Evolutionary conservation across 129 eudicot genomes (phyloP).

Genomic region (Sambucus nigra): DNA sequence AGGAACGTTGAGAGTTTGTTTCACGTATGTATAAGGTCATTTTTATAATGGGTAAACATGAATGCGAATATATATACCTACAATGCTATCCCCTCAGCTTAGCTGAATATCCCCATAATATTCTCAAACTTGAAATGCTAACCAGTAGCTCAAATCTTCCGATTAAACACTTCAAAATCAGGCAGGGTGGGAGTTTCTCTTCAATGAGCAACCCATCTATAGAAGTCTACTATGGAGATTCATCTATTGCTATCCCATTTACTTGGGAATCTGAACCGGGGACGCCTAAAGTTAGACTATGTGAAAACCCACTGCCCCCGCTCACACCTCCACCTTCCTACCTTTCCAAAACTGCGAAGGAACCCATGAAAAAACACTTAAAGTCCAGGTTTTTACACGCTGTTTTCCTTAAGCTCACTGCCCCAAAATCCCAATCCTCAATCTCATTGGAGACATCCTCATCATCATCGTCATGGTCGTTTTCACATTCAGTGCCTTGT

Average conservation of each 20-base stretch:
- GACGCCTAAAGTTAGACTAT: slow-evolving; percentile 34
- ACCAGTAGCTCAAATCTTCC: slow-evolving; percentile 19
- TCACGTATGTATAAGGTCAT: too few species aligned
- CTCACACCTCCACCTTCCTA: slow-evolving; percentile 51
- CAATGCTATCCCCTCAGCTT: slow-evolving; percentile 9
- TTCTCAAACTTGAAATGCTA: slow-evolving; percentile 17
- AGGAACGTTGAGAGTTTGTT: too few species aligned
- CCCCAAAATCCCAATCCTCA: slow-evolving; percentile 15
- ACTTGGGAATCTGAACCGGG: slow-evolving; percentile 65
- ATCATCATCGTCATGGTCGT: slow-evolving; percentile 23
- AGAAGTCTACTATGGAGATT: slow-evolving; percentile 41
- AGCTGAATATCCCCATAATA: slow-evolving; percentile 12
- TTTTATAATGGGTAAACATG: too few species aligned
- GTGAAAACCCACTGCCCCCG: slow-evolving; percentile 45
- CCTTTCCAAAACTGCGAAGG: slow-evolving; percentile 22
- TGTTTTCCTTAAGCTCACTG: slow-evolving; percentile 30
- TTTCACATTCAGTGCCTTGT: slow-evolving; percentile 33
- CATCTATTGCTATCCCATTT: slow-evolving; percentile 40
- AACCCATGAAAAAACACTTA: slow-evolving; percentile 20
- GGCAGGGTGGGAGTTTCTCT: slow-evolving; percentile 10
- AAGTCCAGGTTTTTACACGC: slow-evolving; percentile 21
- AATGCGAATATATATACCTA: slow-evolving; percentile 25
- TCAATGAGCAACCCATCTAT: slow-evolving; percentile 12
- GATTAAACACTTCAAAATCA: slow-evolving; percentile 15
- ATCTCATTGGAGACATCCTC: slow-evolving; percentile 24